These are phyloP conservation scores for Astrothelium subdiscretum DNA, from an alignment of 495 filamentous ascomycete genomes.

Conservation along the genomic window DNA sequence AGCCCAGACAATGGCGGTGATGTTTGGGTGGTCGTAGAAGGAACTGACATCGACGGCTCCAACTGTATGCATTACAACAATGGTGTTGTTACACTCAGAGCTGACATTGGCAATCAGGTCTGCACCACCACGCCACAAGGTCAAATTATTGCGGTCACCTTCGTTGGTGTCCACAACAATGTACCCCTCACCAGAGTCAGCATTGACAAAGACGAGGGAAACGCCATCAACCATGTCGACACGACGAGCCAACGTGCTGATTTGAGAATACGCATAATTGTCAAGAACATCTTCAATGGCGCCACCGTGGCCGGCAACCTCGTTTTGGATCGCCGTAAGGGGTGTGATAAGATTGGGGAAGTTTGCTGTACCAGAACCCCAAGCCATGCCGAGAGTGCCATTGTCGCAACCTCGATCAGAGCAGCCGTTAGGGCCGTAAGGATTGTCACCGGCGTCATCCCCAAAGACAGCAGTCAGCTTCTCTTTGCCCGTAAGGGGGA, in stretches of 20 bases:
- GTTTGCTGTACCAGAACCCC: slow-evolving; percentile 81
- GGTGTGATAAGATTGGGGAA: slow-evolving; percentile 90
- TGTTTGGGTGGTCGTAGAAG: slow-evolving; percentile 75
- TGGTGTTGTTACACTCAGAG: slow-evolving; percentile 71
- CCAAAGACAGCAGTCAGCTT: slow-evolving; percentile 62
- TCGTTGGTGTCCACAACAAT: slow-evolving; percentile 73
- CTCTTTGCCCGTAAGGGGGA: slow-evolving; percentile 62
- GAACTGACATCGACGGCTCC: slow-evolving; percentile 68
- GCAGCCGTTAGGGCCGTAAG: slow-evolving; percentile 51
- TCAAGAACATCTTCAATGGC: slow-evolving; percentile 64
- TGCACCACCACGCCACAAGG: slow-evolving; percentile 76
- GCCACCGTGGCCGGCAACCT: slow-evolving; percentile 48
- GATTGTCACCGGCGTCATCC: slow-evolving; percentile 65
- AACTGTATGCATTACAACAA: slow-evolving; percentile 81
- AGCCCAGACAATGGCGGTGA: slow-evolving; percentile 90
- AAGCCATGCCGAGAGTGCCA: slow-evolving; percentile 78
- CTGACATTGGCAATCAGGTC: slow-evolving; percentile 66
- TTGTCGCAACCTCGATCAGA: slow-evolving; percentile 31
- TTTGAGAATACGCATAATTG: slow-evolving; percentile 54
- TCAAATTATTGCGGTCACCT: slow-evolving; percentile 89
- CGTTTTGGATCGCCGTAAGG: slow-evolving; percentile 69
- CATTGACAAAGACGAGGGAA: slow-evolving; percentile 80
- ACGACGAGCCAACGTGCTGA: slow-evolving; percentile 50
- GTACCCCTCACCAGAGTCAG: slow-evolving; percentile 78
- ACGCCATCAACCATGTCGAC: slow-evolving; percentile 39